Percentiles rank a stretch among this genome's conserved stretches.
These are phyloP conservation scores for Fusarium algeriense DNA, from an alignment of 2,329 filamentous ascomycete species.

Conservation along the genomic window DNA sequence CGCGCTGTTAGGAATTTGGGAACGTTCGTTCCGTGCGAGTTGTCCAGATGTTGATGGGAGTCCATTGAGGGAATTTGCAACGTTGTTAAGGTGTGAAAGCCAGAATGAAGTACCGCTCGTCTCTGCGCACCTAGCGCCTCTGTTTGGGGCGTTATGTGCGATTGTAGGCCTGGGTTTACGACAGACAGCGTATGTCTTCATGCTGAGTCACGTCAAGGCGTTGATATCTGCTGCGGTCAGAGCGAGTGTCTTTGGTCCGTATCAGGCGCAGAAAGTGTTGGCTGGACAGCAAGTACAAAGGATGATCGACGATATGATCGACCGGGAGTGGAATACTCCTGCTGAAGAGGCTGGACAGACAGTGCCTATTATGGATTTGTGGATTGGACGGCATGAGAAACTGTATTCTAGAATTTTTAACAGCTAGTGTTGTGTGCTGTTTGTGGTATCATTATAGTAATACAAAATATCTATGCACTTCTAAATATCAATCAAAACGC, in stretches of 20 bases:
- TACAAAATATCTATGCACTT: constrained; percentile 45
- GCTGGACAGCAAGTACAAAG: constrained; percentile 70
- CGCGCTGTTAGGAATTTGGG: constrained; percentile 81
- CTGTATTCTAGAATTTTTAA: constrained; percentile 90
- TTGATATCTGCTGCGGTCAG: constrained; percentile 81
- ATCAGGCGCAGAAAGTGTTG: constrained; percentile 80
- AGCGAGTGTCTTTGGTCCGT: constrained; percentile 83
- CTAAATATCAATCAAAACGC: constrained; percentile 43
- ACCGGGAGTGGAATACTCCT: constrained; percentile 68
- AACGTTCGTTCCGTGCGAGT: constrained; percentile 70
- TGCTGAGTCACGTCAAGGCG: constrained; percentile 82
- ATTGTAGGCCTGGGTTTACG: constrained; percentile 70
- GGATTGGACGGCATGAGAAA: constrained; percentile 85
- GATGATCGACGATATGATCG: constrained; percentile 69
- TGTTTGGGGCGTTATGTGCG: constrained; percentile 75
- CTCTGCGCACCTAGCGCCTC: constrained; percentile 76
- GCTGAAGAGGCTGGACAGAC: constrained; percentile 79
- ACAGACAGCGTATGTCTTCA: constrained; percentile 79
- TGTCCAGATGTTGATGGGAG: constrained; percentile 47
- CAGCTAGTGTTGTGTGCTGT: constrained; percentile 63
- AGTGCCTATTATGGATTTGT: constrained; percentile 83
- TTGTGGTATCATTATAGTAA: constrained; percentile 50
- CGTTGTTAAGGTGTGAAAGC: constrained; percentile 50
- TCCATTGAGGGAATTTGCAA: constrained; percentile 54
- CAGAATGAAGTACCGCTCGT: constrained; percentile 56